Percentiles rank a stretch among this genome's conserved stretches.
These are phyloP conservation scores for Claviceps maximensis DNA, from an alignment of 2,329 filamentous ascomycete species.

Conservation along the genomic window DNA sequence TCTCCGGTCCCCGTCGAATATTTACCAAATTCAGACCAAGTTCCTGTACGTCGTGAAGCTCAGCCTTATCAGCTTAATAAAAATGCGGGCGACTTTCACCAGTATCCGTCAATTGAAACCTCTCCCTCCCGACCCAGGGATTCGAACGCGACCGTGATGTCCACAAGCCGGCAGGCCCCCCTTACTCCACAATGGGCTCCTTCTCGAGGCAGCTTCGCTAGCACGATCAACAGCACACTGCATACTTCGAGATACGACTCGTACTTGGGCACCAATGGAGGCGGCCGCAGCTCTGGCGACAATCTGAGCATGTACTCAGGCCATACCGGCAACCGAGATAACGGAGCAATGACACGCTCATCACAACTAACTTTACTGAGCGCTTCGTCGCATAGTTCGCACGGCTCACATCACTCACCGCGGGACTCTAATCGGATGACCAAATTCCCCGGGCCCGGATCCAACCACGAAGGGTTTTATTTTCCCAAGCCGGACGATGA, in stretches of 20 bases:
- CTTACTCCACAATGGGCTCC: slow-evolving; percentile 67
- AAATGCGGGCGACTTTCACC: slow-evolving; percentile 66
- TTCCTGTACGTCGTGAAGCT: slow-evolving; percentile 53
- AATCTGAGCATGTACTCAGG: slow-evolving; percentile 44
- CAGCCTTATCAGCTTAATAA: slow-evolving; percentile 77
- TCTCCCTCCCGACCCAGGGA: slow-evolving; percentile 23
- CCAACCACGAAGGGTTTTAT: slow-evolving; percentile 37
- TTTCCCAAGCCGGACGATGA: slow-evolving; percentile 69
- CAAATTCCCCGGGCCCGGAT: slow-evolving; percentile 30
- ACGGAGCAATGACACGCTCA: slow-evolving; percentile 16
- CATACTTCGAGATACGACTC: slow-evolving; percentile 52
- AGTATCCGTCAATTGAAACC: slow-evolving; percentile 65
- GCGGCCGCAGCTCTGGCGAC: slow-evolving; percentile 40
- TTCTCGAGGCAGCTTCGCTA: slow-evolving; percentile 39
- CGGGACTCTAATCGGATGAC: slow-evolving; percentile 45
- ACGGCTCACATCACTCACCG: slow-evolving; percentile 32
- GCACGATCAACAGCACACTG: slow-evolving; percentile 33
- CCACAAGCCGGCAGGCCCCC: slow-evolving; percentile 56
- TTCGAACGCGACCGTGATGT: slow-evolving; percentile 47
- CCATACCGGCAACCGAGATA: slow-evolving; percentile 33
- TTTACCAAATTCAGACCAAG: slow-evolving; percentile 52
- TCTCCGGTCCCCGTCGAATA: slow-evolving; percentile 64
- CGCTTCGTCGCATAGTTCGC: slow-evolving; percentile 43
- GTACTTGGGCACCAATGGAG: slow-evolving; percentile 44
- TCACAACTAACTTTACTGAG: slow-evolving; percentile 35